phyloP scores from a whole-genome alignment of 2,329 filamentous ascomycete genomes.

The Cladosporium sp. region DNA sequence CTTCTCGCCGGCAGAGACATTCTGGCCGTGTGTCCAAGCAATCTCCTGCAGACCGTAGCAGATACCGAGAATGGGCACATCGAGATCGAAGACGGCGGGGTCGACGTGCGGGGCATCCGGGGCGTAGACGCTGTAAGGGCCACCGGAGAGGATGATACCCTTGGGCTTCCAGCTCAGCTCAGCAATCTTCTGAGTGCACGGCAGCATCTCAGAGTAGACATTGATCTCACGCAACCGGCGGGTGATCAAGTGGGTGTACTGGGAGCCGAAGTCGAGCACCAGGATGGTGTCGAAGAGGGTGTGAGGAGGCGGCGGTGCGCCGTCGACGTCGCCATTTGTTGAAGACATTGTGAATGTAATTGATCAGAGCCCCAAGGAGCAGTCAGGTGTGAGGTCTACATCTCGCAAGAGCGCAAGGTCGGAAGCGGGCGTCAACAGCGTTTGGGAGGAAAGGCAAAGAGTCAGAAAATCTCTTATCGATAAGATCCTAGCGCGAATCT shows the following conservation, averaged over 20 bases:
- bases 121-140: conserved; percentile 75
- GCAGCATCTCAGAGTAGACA: conserved; percentile 82
- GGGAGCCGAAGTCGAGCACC: conserved; percentile 65
- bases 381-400: conserved; percentile 7
- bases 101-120: conserved; percentile 71
- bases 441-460: neutral
- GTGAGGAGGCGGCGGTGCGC: conserved; percentile 40
- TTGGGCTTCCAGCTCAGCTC: conserved; percentile 74
- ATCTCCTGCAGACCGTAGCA: conserved; percentile 67
- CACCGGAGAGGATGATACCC: conserved; percentile 73
- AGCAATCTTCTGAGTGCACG: conserved; percentile 73
- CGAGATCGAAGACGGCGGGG: conserved; percentile 70
- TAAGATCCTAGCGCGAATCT: conserved; percentile 3
- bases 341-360: conserved; percentile 18
- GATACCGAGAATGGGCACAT: conserved; percentile 55
- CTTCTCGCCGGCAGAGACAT: conserved; percentile 61
- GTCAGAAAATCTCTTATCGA: conserved; percentile 8
- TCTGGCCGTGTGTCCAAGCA: conserved; percentile 61
- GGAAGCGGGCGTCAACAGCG: neutral
- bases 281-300: conserved; percentile 60
- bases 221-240: conserved; percentile 70
- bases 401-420: conserved; percentile 9
- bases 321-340: conserved; percentile 28
- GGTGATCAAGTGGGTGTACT: conserved; percentile 69
- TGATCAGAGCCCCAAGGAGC: conserved; percentile 2